Conservation (phyloP, 441 rosid species). For the Arabidopsis lyrata region DNA sequence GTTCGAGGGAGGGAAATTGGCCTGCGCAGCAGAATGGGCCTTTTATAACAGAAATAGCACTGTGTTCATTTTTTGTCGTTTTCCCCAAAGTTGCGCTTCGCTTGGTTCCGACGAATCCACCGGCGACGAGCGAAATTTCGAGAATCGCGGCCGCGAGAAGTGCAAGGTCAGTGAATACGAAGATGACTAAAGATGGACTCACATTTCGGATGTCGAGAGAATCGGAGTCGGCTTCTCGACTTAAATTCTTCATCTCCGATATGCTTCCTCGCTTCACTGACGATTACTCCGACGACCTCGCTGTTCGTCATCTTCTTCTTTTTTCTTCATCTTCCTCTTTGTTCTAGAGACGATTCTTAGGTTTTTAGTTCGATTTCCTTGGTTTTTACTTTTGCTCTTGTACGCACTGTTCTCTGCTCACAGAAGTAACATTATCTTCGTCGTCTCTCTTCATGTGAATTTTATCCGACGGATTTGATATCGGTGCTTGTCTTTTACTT, state of each 20-base stretch:
- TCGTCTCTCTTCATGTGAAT: constrained; percentile 26
- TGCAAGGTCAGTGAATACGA: background rate
- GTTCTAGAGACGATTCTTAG: background rate
- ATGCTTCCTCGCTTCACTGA: constrained; percentile 44
- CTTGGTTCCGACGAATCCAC: constrained; percentile 19
- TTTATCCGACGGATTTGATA: constrained; percentile 2
- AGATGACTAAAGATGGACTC: constrained; percentile 25
- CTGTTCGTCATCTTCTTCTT: constrained; percentile 29
- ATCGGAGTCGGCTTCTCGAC: constrained; percentile 45
- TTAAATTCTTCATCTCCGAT: constrained; percentile 40
- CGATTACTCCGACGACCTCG: constrained; percentile 39
- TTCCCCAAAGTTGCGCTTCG: constrained; percentile 14
- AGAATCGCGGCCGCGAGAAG: constrained; percentile 7
- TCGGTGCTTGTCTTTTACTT: background rate
- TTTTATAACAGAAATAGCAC: constrained; percentile 8
- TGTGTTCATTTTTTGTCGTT: constrained; percentile 1
- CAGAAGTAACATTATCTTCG: background rate
- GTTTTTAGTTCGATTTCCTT: constrained; percentile 10
- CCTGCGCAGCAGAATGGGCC: background rate
- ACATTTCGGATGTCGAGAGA: constrained; percentile 44
- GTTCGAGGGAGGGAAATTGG: constrained; percentile 30
- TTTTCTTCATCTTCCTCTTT: constrained; percentile 8
- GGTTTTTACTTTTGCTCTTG: constrained; percentile 9
- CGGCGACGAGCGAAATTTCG: constrained; percentile 25
- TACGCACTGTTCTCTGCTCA: background rate